These are phyloP conservation scores for Gossypium anomalum DNA, from an alignment of 345 rosid genomes.

Conservation along the genomic window DNA sequence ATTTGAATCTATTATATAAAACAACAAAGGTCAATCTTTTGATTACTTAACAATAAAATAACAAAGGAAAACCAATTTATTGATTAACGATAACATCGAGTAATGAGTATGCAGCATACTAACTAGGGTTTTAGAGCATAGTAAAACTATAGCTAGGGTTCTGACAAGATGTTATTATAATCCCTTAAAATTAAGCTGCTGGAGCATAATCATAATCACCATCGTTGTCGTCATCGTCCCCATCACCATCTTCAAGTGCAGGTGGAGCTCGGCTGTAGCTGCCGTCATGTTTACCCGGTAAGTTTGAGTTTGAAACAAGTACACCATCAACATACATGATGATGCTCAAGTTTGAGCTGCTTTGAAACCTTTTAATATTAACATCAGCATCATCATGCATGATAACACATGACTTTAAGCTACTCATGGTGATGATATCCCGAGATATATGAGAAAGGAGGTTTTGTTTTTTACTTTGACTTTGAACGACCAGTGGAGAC, in stretches of 20 bases:
- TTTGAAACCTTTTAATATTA: background rate
- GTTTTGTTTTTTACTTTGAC: background rate
- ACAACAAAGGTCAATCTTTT: background rate
- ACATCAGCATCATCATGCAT: background rate
- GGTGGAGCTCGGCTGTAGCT: background rate
- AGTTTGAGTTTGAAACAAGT: background rate
- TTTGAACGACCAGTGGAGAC: background rate
- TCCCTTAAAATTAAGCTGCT: slow-evolving; percentile 18
- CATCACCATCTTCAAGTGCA: slow-evolving; percentile 17
- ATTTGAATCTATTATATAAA: background rate
- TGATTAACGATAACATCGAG: too few species aligned
- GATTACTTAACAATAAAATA: too few species aligned
- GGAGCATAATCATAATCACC: slow-evolving; percentile 31
- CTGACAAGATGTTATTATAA: background rate
- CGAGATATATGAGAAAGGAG: background rate
- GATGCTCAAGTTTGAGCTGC: background rate
- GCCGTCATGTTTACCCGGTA: background rate
- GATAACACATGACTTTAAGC: background rate
- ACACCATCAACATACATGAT: slow-evolving; percentile 6
- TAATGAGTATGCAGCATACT: too few species aligned
- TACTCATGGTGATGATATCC: background rate
- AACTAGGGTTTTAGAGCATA: background rate
- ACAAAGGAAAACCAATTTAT: too few species aligned
- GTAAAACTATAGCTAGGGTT: background rate
- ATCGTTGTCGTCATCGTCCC: slow-evolving; percentile 21